Base-by-base conservation (phyloP, 768 basidiomycete species). In the Rhizopogon roseolus region DNA sequence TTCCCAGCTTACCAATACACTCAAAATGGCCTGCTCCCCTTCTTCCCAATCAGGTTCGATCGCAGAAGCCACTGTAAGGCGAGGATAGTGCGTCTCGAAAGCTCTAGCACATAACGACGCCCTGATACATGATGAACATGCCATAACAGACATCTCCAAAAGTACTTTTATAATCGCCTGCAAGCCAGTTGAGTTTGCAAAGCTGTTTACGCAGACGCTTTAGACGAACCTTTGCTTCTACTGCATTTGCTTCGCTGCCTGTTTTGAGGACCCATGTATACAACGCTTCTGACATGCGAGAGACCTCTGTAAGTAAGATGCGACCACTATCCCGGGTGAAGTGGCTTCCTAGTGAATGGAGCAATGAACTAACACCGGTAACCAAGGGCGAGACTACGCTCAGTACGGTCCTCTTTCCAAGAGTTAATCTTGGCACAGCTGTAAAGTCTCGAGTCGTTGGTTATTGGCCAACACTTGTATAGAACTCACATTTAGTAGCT, bases 61-160 rank as follows among this genome's bases (percentile, higher is more conserved):
- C 14, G 64, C 57, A 3, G 75, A 70, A 41, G 64, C 62, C 22
- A 74, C 52, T 1, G 74, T 72, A 28, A 78, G 66, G 14, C 77
- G 73, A 7, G 84, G 78, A 57, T 76, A 81, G 48, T 67, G 62
- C 8, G 51, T 29, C 58, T 76, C 73, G 41, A 83, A 78, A 6
- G 73, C 70, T 49, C 78, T 67, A 53, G 77, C 72, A 1, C 83
- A 77, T 3, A 82, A 64, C 9, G 63, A 72, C 2, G 73, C 69
- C 32, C 75, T 69, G 17, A 83, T 71, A 38, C 64, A 74, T 41
- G 63, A 60, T 14, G 72, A 66, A 56, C 68, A 78, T 9, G 57
- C 57, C 3, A 69, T 54, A 8, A 79, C 45, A 11, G 72, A 64
- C 14, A 66, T 60, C 22, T 77, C 74, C 4, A 81, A 57, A 29